phyloP scores from a whole-genome alignment of 441 rosid genomes.

The Pelargonium australe region DNA sequence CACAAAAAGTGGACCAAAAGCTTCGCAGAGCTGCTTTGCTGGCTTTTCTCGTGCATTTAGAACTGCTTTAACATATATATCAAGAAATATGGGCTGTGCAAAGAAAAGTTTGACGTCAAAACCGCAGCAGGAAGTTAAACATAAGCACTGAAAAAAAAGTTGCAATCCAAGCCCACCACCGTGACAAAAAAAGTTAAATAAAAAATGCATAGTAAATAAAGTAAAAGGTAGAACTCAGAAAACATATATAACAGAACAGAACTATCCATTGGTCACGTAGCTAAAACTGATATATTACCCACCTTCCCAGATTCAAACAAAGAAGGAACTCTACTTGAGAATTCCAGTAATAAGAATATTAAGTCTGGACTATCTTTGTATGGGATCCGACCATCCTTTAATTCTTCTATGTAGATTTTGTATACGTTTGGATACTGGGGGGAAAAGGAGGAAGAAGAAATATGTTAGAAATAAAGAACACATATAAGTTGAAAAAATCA shows the following conservation, averaged over 20 bases:
- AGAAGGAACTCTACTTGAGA: constrained; percentile 41
- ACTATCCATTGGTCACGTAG: no score
- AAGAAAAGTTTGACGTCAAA: constrained; percentile 24
- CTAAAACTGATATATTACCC: constrained; percentile 10
- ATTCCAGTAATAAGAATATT: constrained; percentile 58
- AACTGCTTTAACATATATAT: constrained; percentile 73
- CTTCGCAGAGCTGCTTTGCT: constrained; percentile 49
- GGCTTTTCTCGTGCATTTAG: constrained; percentile 83
- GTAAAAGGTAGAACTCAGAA: constrained; percentile 6
- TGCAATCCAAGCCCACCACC: not conserved
- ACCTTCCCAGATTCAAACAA: constrained; percentile 68
- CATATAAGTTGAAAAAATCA: not conserved
- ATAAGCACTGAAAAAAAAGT: not conserved
- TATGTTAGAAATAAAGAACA: constrained; percentile 5
- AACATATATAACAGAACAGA: not conserved
- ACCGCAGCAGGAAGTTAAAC: constrained; percentile 8
- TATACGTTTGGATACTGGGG: constrained; percentile 61
- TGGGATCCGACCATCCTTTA: constrained; percentile 62
- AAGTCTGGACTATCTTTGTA: constrained; percentile 70
- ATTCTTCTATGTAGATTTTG: constrained; percentile 53
- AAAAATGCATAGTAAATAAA: constrained; percentile 4
- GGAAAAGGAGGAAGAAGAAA: constrained; percentile 15
- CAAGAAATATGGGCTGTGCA: constrained; percentile 70
- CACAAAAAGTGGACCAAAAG: constrained; percentile 56
- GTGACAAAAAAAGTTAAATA: not conserved